Conservation (phyloP, 2,329 filamentous ascomycete species). For the Macrophomina tecta region DNA sequence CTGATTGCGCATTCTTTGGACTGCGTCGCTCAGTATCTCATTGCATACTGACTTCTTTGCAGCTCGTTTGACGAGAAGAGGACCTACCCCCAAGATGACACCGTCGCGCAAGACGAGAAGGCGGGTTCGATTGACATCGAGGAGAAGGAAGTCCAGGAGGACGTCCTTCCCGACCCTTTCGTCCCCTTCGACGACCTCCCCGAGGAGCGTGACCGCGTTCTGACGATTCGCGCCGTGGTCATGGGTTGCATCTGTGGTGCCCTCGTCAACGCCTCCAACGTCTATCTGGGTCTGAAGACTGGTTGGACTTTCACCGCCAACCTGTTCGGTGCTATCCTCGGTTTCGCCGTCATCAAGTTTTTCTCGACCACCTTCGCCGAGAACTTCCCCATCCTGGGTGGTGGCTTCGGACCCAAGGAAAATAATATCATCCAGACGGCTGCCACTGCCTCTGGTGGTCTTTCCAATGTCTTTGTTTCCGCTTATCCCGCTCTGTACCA, state of each 20-base stretch:
- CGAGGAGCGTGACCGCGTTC: slow-evolving; percentile 54
- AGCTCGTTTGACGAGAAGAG: slow-evolving; percentile 40
- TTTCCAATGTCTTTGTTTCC: slow-evolving; percentile 64
- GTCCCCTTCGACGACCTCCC: slow-evolving; percentile 51
- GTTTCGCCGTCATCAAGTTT: slow-evolving; percentile 64
- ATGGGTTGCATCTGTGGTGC: slow-evolving; percentile 63
- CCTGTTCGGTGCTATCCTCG: slow-evolving; percentile 58
- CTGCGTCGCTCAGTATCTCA: not conserved
- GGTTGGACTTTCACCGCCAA: slow-evolving; percentile 52
- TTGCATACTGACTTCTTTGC: not conserved
- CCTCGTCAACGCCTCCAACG: slow-evolving; percentile 67
- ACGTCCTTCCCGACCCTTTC: slow-evolving; percentile 46
- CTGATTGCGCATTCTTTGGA: not conserved
- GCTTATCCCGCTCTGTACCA: slow-evolving; percentile 67
- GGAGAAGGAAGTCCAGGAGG: slow-evolving; percentile 35
- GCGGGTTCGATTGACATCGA: slow-evolving; percentile 33
- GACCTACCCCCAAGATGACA: slow-evolving; percentile 37
- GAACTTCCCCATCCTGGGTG: slow-evolving; percentile 59
- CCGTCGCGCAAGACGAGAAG: slow-evolving; percentile 36
- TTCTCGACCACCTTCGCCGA: slow-evolving; percentile 57
- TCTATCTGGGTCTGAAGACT: slow-evolving; percentile 60
- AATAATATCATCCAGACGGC: slow-evolving; percentile 68
- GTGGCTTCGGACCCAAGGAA: slow-evolving; percentile 64
- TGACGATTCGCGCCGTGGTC: slow-evolving; percentile 63
- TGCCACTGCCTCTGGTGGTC: slow-evolving; percentile 65